Evolutionary conservation across 768 basidiomycete genomes (phyloP).

Genomic region (Lactarius pseudohatsudake): DNA sequence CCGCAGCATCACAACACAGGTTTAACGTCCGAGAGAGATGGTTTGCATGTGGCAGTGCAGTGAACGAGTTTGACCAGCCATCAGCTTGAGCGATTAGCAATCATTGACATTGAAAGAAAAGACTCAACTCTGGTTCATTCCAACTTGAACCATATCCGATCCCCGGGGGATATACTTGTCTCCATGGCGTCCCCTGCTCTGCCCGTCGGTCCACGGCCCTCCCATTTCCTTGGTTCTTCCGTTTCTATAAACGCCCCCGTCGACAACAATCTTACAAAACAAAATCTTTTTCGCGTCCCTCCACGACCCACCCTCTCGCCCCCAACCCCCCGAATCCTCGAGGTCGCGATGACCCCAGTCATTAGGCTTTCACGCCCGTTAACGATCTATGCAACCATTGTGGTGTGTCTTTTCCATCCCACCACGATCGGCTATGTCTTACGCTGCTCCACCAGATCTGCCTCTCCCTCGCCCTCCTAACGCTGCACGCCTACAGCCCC

Average conservation of each 20-base stretch:
- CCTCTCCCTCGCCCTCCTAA: not conserved
- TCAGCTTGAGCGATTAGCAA: no score
- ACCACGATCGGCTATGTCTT: not conserved
- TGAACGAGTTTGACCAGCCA: no score
- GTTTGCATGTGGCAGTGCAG: no score
- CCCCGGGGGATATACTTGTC: not conserved
- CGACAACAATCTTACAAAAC: not conserved
- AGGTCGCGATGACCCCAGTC: not conserved
- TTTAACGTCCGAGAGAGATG: no score
- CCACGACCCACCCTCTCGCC: not conserved
- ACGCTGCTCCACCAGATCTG: not conserved
- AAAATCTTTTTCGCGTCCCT: not conserved
- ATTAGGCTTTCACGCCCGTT: slow-evolving; percentile 4
- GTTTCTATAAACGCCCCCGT: not conserved
- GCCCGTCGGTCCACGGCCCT: no score
- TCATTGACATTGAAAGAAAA: no score
- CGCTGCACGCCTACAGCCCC: not conserved
- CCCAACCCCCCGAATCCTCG: no score
- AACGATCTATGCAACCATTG: not conserved
- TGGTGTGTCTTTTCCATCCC: not conserved
- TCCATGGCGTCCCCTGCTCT: not conserved
- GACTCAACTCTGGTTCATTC: not conserved
- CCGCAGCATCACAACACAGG: no score
- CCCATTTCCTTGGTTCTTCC: not conserved
- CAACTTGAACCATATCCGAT: not conserved